Evolutionary conservation across 352 stramenopile genomes (phyloP).

Genomic region (Globisporangium middletonii): DNA sequence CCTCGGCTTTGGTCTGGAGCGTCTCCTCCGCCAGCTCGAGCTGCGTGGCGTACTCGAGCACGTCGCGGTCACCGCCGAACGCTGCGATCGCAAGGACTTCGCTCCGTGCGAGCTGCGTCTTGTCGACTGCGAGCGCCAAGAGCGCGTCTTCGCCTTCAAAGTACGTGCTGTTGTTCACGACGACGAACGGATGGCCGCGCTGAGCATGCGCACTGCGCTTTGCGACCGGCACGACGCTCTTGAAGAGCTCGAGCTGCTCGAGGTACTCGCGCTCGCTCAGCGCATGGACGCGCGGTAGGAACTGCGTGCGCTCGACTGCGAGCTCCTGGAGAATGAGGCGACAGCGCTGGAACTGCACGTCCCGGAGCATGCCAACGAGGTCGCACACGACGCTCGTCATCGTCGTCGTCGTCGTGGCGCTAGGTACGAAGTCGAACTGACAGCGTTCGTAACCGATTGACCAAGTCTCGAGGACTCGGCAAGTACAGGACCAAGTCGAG

Average conservation of each 20-base stretch:
- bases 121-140: slow-evolving; percentile 42
- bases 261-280: slow-evolving; percentile 54
- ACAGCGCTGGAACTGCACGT: slow-evolving; percentile 59
- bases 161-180: slow-evolving; percentile 44
- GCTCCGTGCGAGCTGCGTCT: slow-evolving; percentile 39
- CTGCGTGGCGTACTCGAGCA: slow-evolving; percentile 20
- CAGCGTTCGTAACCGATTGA: too few relatives aligned
- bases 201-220: slow-evolving; percentile 22
- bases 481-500: too few relatives aligned
- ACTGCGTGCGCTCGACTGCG: slow-evolving; percentile 35
- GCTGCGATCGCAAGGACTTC: slow-evolving; percentile 52
- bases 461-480: too few relatives aligned
- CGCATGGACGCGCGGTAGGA: slow-evolving; percentile 44
- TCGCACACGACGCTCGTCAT: slow-evolving; percentile 32
- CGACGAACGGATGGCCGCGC: slow-evolving; percentile 34
- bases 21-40: slow-evolving; percentile 37
- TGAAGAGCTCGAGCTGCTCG: slow-evolving; percentile 25
- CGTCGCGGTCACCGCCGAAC: slow-evolving; percentile 25
- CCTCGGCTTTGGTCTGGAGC: slow-evolving; percentile 41
- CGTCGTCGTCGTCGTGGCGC: background rate
- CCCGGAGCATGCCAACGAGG: slow-evolving; percentile 46
- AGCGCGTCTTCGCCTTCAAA: slow-evolving; percentile 52
- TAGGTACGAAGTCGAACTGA: background rate
- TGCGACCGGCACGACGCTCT: slow-evolving; percentile 24
- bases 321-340: slow-evolving; percentile 55